These are phyloP conservation scores for Penicillium daleae DNA, from an alignment of 495 filamentous ascomycete species.

Conservation along the genomic window DNA sequence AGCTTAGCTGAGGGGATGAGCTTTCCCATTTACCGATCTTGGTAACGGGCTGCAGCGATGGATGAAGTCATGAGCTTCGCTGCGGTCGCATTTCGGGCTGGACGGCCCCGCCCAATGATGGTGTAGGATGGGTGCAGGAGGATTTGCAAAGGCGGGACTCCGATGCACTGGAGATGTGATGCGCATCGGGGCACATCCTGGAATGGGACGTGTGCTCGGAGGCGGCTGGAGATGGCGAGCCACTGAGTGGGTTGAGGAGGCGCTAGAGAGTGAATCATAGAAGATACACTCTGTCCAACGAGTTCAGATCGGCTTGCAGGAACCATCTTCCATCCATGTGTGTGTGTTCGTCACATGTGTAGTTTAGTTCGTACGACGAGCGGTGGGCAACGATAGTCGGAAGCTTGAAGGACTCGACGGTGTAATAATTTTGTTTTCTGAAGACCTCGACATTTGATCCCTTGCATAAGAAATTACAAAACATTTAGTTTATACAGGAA, in stretches of 20 bases:
- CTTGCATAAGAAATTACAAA: too few species aligned
- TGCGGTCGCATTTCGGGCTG: constrained; percentile 14
- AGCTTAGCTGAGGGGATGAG: background rate
- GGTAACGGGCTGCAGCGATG: background rate
- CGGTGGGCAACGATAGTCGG: background rate
- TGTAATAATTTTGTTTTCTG: too few species aligned
- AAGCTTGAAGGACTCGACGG: background rate
- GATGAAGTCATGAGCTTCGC: background rate
- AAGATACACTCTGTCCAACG: background rate
- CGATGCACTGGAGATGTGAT: background rate
- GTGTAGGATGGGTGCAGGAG: constrained; percentile 4
- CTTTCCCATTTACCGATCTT: background rate
- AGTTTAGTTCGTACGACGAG: background rate
- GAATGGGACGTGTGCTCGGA: background rate
- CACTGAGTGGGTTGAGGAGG: background rate
- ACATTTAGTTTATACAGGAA: too few species aligned
- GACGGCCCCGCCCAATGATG: constrained; percentile 12
- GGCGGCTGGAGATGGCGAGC: background rate
- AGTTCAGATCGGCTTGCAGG: background rate
- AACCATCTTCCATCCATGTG: background rate
- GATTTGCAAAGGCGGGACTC: background rate
- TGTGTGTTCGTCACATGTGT: background rate
- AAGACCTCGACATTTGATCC: too few species aligned
- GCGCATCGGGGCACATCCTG: constrained; percentile 1
- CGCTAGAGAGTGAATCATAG: background rate